These are phyloP conservation scores for Vairimorpha apis DNA, from an alignment of 371 early-diverging fungal species.

Conservation along the genomic window DNA sequence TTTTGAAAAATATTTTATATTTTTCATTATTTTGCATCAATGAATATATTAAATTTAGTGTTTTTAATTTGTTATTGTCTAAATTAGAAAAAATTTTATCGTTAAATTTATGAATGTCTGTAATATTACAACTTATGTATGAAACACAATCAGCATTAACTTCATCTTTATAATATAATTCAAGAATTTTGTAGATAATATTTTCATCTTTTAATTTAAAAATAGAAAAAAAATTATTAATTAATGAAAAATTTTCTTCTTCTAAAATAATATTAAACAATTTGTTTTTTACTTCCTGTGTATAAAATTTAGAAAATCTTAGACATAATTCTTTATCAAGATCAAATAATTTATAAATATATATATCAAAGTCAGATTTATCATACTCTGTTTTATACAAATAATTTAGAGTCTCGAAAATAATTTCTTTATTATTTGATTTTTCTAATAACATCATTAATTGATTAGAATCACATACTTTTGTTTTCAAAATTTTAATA, in stretches of 20 bases:
- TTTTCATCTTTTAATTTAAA: not conserved
- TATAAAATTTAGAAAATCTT: not conserved
- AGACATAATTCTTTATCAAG: not conserved
- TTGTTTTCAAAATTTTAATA: no score
- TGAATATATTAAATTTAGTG: not conserved
- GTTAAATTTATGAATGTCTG: not conserved
- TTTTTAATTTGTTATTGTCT: not conserved
- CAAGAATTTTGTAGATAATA: not conserved
- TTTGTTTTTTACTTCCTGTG: not conserved
- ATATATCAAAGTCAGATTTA: no score
- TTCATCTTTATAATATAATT: not conserved
- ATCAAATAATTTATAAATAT: not conserved
- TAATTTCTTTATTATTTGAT: no score
- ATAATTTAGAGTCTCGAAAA: no score
- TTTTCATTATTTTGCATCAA: not conserved
- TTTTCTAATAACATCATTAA: no score
- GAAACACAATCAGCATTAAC: not conserved
- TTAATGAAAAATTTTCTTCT: not conserved
- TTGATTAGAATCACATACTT: no score
- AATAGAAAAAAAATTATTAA: not conserved
- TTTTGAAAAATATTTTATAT: not conserved
- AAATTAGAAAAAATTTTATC: not conserved
- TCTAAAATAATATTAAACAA: not conserved
- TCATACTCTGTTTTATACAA: no score
- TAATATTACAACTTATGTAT: not conserved